A percentile compares a stretch with the other conserved stretches of the same genome.
Conservation (phyloP, 2,329 filamentous ascomycete genomes). For the Corynespora cassiicola region DNA sequence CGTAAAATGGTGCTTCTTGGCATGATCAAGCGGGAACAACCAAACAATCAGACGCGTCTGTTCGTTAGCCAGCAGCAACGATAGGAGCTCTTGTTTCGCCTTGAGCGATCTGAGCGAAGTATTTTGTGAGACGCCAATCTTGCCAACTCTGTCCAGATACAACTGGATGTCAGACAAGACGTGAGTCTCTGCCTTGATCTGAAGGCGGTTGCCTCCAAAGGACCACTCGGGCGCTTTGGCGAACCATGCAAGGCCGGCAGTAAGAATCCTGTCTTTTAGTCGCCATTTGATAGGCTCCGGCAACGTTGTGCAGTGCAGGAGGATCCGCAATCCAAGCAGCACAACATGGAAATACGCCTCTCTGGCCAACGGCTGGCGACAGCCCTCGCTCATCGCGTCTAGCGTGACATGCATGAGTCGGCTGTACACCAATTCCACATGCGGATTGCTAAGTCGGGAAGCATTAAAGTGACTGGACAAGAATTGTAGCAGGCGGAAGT, state of each 20-base stretch:
- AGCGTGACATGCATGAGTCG: conserved; percentile 82
- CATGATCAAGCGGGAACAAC: conserved; percentile 79
- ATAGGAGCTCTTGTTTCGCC: conserved; percentile 82
- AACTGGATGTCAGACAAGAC: conserved; percentile 77
- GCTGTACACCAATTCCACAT: conserved; percentile 81
- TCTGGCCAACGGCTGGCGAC: conserved; percentile 84
- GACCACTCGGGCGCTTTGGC: conserved; percentile 85
- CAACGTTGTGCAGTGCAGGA: conserved; percentile 71
- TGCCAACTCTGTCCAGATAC: conserved; percentile 69
- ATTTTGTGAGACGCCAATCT: conserved; percentile 58
- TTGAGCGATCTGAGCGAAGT: conserved; percentile 70
- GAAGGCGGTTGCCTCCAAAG: conserved; percentile 90
- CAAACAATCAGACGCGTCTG: conserved; percentile 84
- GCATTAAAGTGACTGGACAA: conserved; percentile 95
- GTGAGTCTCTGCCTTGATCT: conserved; percentile 90
- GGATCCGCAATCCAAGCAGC: conserved; percentile 78
- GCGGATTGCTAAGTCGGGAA: conserved; percentile 80
- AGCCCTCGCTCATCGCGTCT: conserved; percentile 66
- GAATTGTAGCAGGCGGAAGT: conserved; percentile 85
- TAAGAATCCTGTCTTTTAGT: conserved; percentile 87
- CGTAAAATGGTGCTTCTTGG: conserved; percentile 60
- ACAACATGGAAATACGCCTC: conserved; percentile 92
- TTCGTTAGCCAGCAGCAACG: conserved; percentile 83
- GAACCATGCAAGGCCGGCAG: conserved; percentile 90
- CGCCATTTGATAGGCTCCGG: conserved; percentile 76